These are phyloP conservation scores for Dittrichia graveolens DNA, from an alignment of 129 eudicot species.

Conservation along the genomic window DNA sequence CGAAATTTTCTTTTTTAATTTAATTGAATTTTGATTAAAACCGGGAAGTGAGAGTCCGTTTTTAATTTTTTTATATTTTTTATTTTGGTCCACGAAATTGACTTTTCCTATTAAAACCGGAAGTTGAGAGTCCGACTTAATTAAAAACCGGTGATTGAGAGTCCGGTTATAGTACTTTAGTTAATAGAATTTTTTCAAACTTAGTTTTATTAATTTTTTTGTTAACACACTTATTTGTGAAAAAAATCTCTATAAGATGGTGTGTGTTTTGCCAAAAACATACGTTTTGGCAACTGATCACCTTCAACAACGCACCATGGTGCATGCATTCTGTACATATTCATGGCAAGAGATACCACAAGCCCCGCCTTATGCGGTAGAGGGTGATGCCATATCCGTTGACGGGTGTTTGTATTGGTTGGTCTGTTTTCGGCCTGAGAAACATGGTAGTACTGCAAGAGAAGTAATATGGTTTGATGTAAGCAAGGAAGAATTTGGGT, in stretches of 20 bases:
- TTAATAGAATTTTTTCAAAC: no score
- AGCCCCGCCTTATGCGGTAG: not conserved
- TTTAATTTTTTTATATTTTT: no score
- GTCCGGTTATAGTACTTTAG: no score
- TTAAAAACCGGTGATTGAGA: no score
- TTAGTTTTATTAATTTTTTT: no score
- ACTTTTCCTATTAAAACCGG: no score
- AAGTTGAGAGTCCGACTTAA: no score
- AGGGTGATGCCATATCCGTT: not conserved
- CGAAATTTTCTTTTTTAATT: no score
- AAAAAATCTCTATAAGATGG: not conserved
- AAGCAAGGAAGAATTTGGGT: not conserved
- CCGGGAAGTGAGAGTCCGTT: no score
- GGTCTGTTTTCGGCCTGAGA: not conserved
- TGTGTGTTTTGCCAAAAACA: not conserved
- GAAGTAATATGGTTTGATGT: not conserved
- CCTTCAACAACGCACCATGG: not conserved
- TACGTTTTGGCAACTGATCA: not conserved
- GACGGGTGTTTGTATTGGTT: slow-evolving; percentile 10
- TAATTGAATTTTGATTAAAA: no score
- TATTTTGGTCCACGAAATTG: no score
- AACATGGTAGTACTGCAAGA: not conserved
- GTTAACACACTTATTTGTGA: no score
- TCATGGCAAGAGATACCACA: slow-evolving; percentile 6
- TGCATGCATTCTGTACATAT: not conserved